phyloP scores from a whole-genome alignment of 2,329 filamentous ascomycete genomes.

The Pyrenophora teres region DNA sequence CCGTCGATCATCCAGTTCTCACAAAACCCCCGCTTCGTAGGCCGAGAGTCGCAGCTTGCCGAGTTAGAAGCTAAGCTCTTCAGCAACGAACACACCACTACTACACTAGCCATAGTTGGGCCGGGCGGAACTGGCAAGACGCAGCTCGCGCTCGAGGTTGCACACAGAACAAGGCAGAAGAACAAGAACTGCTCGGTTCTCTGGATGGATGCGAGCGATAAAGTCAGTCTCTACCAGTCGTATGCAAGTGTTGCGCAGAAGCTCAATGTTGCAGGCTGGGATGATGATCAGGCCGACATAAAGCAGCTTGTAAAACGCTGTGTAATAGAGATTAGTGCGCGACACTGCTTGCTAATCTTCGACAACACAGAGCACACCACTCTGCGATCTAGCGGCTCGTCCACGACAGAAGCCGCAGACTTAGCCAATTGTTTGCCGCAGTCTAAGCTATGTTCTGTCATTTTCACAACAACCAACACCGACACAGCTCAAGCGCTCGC shows the following conservation, averaged over 20 bases:
- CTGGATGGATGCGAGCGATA: conserved; percentile 51
- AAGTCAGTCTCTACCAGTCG: conserved; percentile 49
- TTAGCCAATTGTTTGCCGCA: conserved; percentile 18
- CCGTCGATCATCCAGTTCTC: too few species aligned
- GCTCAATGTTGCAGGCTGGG: conserved; percentile 28
- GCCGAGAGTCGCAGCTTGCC: too few species aligned
- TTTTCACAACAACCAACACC: conserved; percentile 25
- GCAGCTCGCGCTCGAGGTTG: conserved; percentile 45
- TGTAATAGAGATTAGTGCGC: conserved; percentile 5
- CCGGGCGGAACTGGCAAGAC: conserved; percentile 27
- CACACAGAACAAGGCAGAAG: conserved; percentile 46
- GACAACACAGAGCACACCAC: conserved; percentile 35
- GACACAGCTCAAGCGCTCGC: conserved; percentile 18
- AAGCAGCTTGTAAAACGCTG: conserved; percentile 23
- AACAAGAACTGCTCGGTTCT: conserved; percentile 49
- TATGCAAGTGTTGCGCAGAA: conserved; percentile 27
- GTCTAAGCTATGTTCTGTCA: conserved; percentile 18
- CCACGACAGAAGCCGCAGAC: conserved; percentile 17
- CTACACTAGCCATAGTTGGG: conserved; percentile 21
- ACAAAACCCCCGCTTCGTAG: too few species aligned
- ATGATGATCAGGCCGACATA: conserved; percentile 19
- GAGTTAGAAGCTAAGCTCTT: conserved; percentile 33
- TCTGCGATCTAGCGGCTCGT: conserved; percentile 9
- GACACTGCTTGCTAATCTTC: conserved; percentile 18
- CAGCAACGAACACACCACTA: conserved; percentile 13